Base-by-base conservation (phyloP, 768 basidiomycete genomes). In the Suillus variegatus region DNA sequence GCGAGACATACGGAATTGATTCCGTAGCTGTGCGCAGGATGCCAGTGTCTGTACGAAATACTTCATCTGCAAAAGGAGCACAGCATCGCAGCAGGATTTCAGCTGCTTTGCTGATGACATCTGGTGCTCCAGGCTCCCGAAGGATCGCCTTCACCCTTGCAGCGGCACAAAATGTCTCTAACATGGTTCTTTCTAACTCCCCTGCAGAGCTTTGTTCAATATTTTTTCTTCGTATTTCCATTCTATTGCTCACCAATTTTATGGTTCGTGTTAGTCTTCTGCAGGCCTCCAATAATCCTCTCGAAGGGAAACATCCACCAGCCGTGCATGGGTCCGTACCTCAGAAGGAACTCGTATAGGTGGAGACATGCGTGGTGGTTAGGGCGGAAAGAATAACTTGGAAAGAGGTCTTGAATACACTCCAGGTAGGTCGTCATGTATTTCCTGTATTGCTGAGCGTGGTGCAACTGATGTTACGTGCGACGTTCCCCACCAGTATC, bases 321-420 rank as follows among this genome's bases (percentile, higher is more conserved):
- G 28, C 28, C 3, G 28, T 28, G 28, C 28, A 28, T 28, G 28
- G 28, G 28, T 28, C 28, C 3, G 2, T 28, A 28, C 3, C 28
- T 28, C 28, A 28, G 28, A 2, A 79, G 57, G 60, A 73, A 76
- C 2, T 71, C 64, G 3, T 66, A 28, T 0, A 78, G 56, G 52
- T 81, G 80, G 9, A 80, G 61, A 1, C 74, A 67, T 32, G 71
- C 51, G 61, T 81, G 78, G 61, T 80, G 28, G 28, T 28, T 28
- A 28, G 28, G 28, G 3, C 28, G 28, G 2, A 28, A 28, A 2
- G 28, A 28, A 28, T 28, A 3, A 3, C 28, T 3, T 28, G 28
- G 28, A 28, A 28, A 28, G 28, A 28, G 2, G 3, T 28, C 28
- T 28, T 3, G 0, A 28, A 28, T 28, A 3, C 2, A 28, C 28